Conservation (phyloP, 2,329 filamentous ascomycete genomes). For the Penicillium digitatum region DNA sequence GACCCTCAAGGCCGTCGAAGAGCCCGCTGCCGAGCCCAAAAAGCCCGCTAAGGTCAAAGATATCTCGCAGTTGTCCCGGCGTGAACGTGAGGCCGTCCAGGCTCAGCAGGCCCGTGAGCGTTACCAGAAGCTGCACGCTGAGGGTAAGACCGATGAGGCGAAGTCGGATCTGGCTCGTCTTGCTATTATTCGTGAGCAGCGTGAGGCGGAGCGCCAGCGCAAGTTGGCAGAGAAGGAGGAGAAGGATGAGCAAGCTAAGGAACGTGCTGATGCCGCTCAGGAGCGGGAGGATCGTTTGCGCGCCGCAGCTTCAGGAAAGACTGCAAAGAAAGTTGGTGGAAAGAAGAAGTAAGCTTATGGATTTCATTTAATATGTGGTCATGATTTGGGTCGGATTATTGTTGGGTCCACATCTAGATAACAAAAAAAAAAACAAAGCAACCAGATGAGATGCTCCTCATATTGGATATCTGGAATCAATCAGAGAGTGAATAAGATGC, state of each 20-base stretch:
- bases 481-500: constrained; percentile 2
- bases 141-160: constrained; percentile 95
- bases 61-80: constrained; percentile 57
- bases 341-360: constrained; percentile 31
- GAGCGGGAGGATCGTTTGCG: constrained; percentile 42
- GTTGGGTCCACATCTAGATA: not conserved
- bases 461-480: not conserved
- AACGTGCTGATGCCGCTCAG: constrained; percentile 31
- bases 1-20: constrained; percentile 60
- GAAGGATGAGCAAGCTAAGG: constrained; percentile 39
- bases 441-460: constrained; percentile 5
- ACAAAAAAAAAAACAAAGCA: not conserved
- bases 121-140: constrained; percentile 86
- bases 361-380: not conserved
- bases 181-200: constrained; percentile 75
- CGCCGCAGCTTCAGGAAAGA: constrained; percentile 38
- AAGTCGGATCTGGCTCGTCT: constrained; percentile 82
- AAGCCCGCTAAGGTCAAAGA: constrained; percentile 42
- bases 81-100: constrained; percentile 74
- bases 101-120: constrained; percentile 83
- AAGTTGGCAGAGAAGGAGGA: constrained; percentile 70
- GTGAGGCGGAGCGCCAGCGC: constrained; percentile 75
- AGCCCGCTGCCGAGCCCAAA: constrained; percentile 50
- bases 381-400: not conserved
- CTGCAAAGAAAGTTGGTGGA: constrained; percentile 26